Evolutionary conservation across 306 rosid species (phyloP).

Genomic region (Begonia fuchsioides): DNA sequence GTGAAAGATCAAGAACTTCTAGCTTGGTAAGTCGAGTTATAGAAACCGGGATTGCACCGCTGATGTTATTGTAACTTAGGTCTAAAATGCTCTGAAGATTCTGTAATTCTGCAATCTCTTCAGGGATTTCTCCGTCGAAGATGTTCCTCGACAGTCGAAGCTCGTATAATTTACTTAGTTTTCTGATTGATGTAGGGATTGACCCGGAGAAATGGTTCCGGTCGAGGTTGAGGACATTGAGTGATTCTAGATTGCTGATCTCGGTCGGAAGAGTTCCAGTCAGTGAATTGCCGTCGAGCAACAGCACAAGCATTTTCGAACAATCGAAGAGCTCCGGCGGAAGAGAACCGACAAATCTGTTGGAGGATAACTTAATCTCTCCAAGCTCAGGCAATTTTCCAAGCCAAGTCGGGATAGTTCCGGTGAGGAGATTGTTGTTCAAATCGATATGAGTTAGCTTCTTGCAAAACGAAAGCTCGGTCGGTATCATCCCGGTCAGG

Average conservation of each 20-base stretch:
- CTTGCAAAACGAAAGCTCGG: constrained; percentile 61
- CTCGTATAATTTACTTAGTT: constrained; percentile 57
- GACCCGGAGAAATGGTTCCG: constrained; percentile 47
- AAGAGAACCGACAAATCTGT: constrained; percentile 45
- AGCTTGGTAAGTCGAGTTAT: constrained; percentile 46
- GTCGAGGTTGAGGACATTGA: constrained; percentile 57
- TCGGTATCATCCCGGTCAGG: constrained; percentile 61
- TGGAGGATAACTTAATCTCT: constrained; percentile 67
- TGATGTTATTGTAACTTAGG: constrained; percentile 70
- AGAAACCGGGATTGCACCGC: constrained; percentile 55
- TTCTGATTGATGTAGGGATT: constrained; percentile 45
- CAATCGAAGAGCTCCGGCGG: constrained; percentile 57
- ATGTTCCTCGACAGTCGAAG: constrained; percentile 47
- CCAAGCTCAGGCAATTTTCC: constrained; percentile 61
- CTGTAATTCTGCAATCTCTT: constrained; percentile 62
- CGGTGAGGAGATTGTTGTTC: constrained; percentile 48
- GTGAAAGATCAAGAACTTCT: constrained; percentile 78
- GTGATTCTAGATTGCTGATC: constrained; percentile 45
- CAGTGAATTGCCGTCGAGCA: constrained; percentile 43
- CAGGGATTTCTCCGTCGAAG: constrained; percentile 54
- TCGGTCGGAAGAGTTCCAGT: constrained; percentile 60
- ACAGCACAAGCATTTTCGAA: constrained; percentile 59
- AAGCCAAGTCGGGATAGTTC: constrained; percentile 62
- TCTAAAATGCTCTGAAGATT: constrained; percentile 77
- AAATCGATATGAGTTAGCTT: constrained; percentile 57